phyloP scores from a whole-genome alignment of 192 early-diverging fungal genomes.

The Coemansia pectinata region DNA sequence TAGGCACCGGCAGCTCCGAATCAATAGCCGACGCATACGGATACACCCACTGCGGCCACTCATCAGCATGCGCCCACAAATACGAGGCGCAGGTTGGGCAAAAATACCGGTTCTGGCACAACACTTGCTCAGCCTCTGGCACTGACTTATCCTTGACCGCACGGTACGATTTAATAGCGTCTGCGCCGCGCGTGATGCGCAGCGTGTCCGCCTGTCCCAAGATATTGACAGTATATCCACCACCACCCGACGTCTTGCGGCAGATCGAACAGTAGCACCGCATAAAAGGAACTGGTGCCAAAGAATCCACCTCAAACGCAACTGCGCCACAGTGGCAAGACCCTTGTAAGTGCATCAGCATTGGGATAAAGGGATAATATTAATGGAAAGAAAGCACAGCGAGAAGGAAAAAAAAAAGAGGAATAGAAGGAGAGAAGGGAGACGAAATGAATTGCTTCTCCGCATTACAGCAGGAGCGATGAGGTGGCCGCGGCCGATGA shows the following conservation, averaged over 20 bases:
- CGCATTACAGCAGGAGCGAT: slow-evolving; percentile 2
- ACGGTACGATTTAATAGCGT: slow-evolving; percentile 41
- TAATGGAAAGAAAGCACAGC: slow-evolving; percentile 10
- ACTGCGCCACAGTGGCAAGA: slow-evolving; percentile 66
- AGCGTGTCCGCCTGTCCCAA: slow-evolving; percentile 54
- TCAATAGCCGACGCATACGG: slow-evolving; percentile 64
- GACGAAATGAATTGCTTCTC: background rate
- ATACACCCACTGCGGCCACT: slow-evolving; percentile 32
- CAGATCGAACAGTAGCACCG: slow-evolving; percentile 67
- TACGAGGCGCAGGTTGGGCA: slow-evolving; percentile 61
- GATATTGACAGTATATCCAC: slow-evolving; percentile 60
- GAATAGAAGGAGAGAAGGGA: background rate
- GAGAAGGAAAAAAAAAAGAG: background rate
- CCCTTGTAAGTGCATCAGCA: slow-evolving; percentile 57
- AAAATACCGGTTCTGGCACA: slow-evolving; percentile 59
- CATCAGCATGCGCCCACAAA: slow-evolving; percentile 47
- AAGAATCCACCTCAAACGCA: slow-evolving; percentile 53
- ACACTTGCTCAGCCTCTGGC: slow-evolving; percentile 34
- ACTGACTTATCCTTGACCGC: slow-evolving; percentile 46
- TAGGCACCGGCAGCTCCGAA: slow-evolving; percentile 53
- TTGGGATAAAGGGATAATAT: background rate
- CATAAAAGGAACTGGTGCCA: slow-evolving; percentile 60
- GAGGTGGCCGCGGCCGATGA: slow-evolving; percentile 17
- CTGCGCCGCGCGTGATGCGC: slow-evolving; percentile 33
- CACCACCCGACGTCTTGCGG: slow-evolving; percentile 63